Evolutionary conservation across 2,329 filamentous ascomycete species (phyloP).

Genomic region (Cordyceps javanica): DNA sequence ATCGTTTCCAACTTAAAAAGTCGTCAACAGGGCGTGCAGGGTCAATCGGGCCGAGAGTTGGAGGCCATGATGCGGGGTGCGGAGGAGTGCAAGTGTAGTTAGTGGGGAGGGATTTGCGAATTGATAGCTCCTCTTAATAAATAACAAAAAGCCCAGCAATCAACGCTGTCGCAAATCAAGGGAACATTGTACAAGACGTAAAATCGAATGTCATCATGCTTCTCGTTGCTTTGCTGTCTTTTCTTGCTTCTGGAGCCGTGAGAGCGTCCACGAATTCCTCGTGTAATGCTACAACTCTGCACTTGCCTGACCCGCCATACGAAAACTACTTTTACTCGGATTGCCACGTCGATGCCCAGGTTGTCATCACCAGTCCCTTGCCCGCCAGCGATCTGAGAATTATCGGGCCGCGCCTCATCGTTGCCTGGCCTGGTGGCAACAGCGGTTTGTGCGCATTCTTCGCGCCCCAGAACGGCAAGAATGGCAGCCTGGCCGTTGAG

Average conservation of each 20-base stretch:
- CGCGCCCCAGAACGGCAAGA: constrained; percentile 43
- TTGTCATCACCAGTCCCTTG: constrained; percentile 53
- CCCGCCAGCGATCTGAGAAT: constrained; percentile 46
- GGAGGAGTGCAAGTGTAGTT: no score
- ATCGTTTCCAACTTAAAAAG: no score
- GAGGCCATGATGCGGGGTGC: no score
- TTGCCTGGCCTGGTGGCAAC: constrained; percentile 61
- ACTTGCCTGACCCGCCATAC: constrained; percentile 51
- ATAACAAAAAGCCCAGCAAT: no score
- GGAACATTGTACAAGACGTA: no score
- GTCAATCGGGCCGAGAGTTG: no score
- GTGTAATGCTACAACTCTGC: constrained; percentile 15
- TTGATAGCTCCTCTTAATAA: no score
- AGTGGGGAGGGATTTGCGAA: no score
- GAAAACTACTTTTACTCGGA: constrained; percentile 62
- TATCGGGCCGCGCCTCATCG: constrained; percentile 50
- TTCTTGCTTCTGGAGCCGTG: not conserved
- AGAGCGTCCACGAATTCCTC: not conserved
- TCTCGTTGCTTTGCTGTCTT: not conserved
- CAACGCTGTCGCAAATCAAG: no score
- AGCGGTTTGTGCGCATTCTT: constrained; percentile 55
- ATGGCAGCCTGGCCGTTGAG: constrained; percentile 46
- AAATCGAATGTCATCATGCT: no score
- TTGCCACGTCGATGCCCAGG: constrained; percentile 52
- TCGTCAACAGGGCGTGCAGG: no score